Evolutionary conservation across 2,329 filamentous ascomycete species (phyloP).

Genomic region (Calonectria crousiana): DNA sequence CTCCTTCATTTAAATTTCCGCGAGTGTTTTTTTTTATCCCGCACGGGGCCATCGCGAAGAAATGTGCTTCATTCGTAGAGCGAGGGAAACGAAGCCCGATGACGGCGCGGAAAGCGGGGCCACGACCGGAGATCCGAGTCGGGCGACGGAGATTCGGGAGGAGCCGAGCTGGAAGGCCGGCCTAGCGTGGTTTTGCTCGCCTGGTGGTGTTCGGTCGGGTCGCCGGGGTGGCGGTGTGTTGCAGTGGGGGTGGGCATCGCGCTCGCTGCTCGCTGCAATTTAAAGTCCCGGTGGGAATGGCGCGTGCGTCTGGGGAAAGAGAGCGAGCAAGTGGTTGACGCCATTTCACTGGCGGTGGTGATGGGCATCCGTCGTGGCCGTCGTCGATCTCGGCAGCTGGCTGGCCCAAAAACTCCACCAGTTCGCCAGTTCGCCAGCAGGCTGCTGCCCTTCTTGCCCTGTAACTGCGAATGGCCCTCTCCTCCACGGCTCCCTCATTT

Average conservation of each 20-base stretch:
- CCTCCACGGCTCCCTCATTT: background rate
- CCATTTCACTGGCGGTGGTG: background rate
- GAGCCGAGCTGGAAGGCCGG: slow-evolving; percentile 41
- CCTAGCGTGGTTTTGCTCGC: slow-evolving; percentile 15
- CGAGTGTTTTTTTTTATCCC: background rate
- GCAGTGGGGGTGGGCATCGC: slow-evolving; percentile 23
- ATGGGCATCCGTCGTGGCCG: background rate
- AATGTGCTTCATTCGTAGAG: slow-evolving; percentile 19
- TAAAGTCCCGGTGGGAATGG: slow-evolving; percentile 13
- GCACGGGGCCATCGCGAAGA: background rate
- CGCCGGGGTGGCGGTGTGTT: slow-evolving; percentile 30
- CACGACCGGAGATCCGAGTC: slow-evolving; percentile 43
- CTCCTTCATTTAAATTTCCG: background rate
- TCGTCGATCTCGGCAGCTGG: background rate
- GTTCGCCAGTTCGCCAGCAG: background rate
- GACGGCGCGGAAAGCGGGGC: slow-evolving; percentile 42
- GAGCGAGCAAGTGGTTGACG: background rate
- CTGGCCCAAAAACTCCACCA: slow-evolving; percentile 5
- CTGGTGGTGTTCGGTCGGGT: slow-evolving; percentile 1
- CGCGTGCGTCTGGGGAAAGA: background rate
- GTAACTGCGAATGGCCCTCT: background rate
- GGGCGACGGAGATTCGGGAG: slow-evolving; percentile 42
- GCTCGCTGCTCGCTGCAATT: background rate
- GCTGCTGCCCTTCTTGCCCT: slow-evolving; percentile 7
- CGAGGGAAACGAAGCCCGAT: slow-evolving; percentile 34